Base-by-base conservation (phyloP, 2,329 filamentous ascomycete species). In the Arthrobotrys iridis region DNA sequence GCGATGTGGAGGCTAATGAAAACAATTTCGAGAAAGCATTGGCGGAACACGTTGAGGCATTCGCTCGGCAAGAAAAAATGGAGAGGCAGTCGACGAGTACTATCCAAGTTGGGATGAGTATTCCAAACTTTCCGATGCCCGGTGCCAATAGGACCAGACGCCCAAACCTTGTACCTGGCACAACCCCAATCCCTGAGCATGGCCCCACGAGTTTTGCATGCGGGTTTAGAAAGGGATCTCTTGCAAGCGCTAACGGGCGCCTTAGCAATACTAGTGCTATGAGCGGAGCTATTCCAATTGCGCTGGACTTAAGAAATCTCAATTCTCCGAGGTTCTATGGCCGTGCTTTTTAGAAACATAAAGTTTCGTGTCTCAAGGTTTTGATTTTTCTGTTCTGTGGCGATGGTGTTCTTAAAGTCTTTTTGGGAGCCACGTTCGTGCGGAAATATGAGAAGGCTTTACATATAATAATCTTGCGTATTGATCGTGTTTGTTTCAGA, bases 101-200 rank as follows among this genome's bases (percentile, higher is more conserved):
- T 10, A 43, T 58, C 33, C 57, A 68, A 5, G 18, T 57, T 18
- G 63, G 71, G 18, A 75, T 75, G 71, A 63, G 40, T 7, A 75
- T 75, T 28, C 71, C 71, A 40, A 68, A 64, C 24, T 75, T 75
- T 41, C 71, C 71, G 10, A 68, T 75, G 71, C 71, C 71, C 2
- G 55, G 41, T 15, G 40, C n/a, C 30, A 67, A 57, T 30, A 43
- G 35, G 18, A 55, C 30, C 5, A 62, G 45, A 30, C 55, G 45
- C 10, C 43, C 55, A n/a, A 43, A 46, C 13, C 26, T 62, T 40
- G 28, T 63, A 6, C 40, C 15, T 2, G 48, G 15, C 13, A 43
- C 68, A 1, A 58, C 46, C 30, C 33, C 48, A 20, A 64, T 63
- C 13, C 26, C 63, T 4, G 57, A 75, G 41, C 22, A 50, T 26